Evolutionary conservation across 495 filamentous ascomycete genomes (phyloP).

Genomic region (Trichoderma orchidacearum): DNA sequence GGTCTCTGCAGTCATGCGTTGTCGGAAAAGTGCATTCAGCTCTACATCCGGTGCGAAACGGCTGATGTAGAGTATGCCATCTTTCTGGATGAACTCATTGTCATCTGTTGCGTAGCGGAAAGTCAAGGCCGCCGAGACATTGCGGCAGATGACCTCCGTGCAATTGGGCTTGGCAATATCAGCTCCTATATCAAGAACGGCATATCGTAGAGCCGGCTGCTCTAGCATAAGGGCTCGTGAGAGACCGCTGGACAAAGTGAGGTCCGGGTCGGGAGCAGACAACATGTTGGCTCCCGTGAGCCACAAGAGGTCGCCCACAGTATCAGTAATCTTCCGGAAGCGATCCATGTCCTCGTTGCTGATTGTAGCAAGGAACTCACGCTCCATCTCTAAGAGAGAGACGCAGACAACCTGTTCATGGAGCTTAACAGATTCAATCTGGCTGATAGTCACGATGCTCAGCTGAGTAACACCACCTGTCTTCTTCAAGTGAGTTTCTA

Average conservation of each 20-base stretch:
- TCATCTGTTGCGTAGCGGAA: constrained; percentile 5
- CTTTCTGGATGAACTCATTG: constrained; percentile 8
- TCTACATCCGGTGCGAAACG: constrained; percentile 11
- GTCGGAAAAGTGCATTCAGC: constrained; percentile 11
- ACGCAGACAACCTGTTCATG: constrained; percentile 6
- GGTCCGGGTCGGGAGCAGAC: constrained; percentile 10
- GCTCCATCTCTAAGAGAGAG: constrained; percentile 12
- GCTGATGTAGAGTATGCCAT: constrained; percentile 13
- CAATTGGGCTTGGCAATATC: background rate
- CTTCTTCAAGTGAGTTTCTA: background rate
- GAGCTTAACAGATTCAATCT: constrained; percentile 3
- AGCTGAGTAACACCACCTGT: background rate
- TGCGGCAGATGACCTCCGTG: background rate
- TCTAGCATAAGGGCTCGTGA: constrained; percentile 22
- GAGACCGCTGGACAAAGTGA: constrained; percentile 16
- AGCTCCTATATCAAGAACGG: constrained; percentile 14
- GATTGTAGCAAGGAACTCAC: constrained; percentile 14
- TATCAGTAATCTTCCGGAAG: constrained; percentile 17
- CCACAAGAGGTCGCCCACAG: constrained; percentile 18
- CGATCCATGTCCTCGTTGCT: constrained; percentile 11
- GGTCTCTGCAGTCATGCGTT: constrained; percentile 4
- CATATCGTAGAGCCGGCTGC: constrained; percentile 20
- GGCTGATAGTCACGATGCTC: background rate
- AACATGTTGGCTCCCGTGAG: constrained; percentile 14
- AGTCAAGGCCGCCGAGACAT: background rate